Evolutionary conservation across 805 yeast species (phyloP).

Genomic region (Pichia phayaonensis): DNA sequence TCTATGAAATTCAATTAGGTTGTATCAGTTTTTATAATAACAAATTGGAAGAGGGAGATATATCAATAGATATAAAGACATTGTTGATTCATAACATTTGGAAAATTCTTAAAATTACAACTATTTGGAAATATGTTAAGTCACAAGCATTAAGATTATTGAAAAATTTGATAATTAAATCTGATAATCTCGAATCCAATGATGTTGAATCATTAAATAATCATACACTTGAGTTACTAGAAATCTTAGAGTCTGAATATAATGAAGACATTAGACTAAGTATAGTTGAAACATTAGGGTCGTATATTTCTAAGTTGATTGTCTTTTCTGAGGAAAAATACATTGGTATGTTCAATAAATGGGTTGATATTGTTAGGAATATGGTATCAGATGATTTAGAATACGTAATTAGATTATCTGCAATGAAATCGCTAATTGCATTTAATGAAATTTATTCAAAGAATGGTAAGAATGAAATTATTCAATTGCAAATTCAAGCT

Average conservation of each 20-base stretch:
- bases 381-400: slow-evolving; percentile 38
- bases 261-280: slow-evolving; percentile 34
- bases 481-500: slow-evolving; percentile 5
- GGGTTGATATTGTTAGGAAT: slow-evolving; percentile 24
- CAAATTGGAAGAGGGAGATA: not conserved
- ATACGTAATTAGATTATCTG: slow-evolving; percentile 37
- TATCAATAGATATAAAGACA: not conserved
- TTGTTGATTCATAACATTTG: slow-evolving; percentile 16
- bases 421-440: slow-evolving; percentile 36
- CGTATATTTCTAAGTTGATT: slow-evolving; percentile 23
- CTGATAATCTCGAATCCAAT: not conserved
- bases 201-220: not conserved
- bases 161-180: slow-evolving; percentile 16
- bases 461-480: not conserved
- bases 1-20: slow-evolving; percentile 38
- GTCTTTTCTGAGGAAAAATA: slow-evolving; percentile 1
- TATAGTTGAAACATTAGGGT: slow-evolving; percentile 46
- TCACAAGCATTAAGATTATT: slow-evolving; percentile 34
- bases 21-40: slow-evolving; percentile 30
- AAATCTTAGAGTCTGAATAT: slow-evolving; percentile 17
- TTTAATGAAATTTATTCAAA: slow-evolving; percentile 16
- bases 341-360: slow-evolving; percentile 13
- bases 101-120: slow-evolving; percentile 16
- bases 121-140: slow-evolving; percentile 38
- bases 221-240: slow-evolving; percentile 21